Base-by-base conservation (phyloP, 768 basidiomycete genomes). In the Russula griseocarnosa region DNA sequence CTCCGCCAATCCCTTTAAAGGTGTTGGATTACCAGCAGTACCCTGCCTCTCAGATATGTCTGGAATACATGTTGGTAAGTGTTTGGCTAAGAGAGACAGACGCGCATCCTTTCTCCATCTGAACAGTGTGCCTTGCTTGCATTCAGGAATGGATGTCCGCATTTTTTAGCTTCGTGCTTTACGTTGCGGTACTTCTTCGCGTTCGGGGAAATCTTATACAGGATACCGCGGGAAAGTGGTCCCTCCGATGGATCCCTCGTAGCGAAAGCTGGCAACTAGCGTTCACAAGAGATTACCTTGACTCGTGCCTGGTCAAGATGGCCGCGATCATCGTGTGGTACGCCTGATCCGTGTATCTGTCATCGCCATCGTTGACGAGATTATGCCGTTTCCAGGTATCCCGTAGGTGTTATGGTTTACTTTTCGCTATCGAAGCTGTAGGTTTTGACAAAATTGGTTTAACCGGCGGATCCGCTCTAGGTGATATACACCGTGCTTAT, bases 11-110 rank as follows among this genome's bases (percentile, higher is more conserved):
- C 22, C 13, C 14, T 18, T 34, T 24, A 10, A 38, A 76, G 75
- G 75, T 80, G 81, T 61, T 81, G 80, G 78, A 80, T 82, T 36
- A 78, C 79, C 60, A 70, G 3, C 66, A 70, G 16, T 82, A 82
- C 66, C 75, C 77, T 2, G 32, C 57, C 18, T 76, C 75, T 52
- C 78, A 78, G 50, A 71, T 74, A 13, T 73, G 73, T 55, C 67
- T 80, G 22, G 80, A 81, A 68, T 82, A 81, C 67, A 74, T 80
- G 67, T 74, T 80, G 30, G 80, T 81, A 54, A 58, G 76, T 72
- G 5, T 6, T 13, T 11, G n/a, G 49, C 46, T 44, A 20, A 36
- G 2, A 10, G 0, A 9, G 42, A n/a, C 18, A 3, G 26, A 42
- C 9, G 40, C 8, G 26, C 20, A 32, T 26, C 10, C 4, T 22